Evolutionary conservation across 139 green algal species (phyloP).

Genomic region (Dunaliella primolecta): DNA sequence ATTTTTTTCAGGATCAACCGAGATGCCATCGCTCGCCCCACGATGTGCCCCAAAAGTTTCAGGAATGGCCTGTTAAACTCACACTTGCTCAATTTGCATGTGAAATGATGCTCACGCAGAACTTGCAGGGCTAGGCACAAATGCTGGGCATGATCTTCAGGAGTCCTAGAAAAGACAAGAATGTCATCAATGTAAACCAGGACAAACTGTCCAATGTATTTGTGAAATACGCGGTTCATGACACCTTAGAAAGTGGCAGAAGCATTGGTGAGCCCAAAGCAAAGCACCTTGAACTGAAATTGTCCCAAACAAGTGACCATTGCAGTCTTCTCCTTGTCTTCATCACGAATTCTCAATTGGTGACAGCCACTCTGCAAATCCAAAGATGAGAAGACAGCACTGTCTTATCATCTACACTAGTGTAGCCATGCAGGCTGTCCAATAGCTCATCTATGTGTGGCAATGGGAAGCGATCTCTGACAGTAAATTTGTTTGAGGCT

Average conservation of each 20-base stretch:
- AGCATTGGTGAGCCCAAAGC: conserved; percentile 39
- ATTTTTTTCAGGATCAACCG: too few species aligned
- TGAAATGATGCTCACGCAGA: conserved; percentile 38
- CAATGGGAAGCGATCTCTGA: conserved; percentile 27
- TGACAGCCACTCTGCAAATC: conserved; percentile 45
- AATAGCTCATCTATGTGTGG: conserved; percentile 49
- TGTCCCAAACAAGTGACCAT: conserved; percentile 28
- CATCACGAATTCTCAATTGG: conserved; percentile 28
- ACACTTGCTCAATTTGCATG: conserved; percentile 44
- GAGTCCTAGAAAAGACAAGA: conserved; percentile 34
- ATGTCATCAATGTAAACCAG: conserved; percentile 58
- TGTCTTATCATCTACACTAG: too few species aligned
- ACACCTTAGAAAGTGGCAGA: conserved; percentile 45
- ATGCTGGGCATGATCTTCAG: conserved; percentile 40
- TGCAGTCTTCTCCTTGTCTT: conserved; percentile 35
- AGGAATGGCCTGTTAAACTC: conserved; percentile 35
- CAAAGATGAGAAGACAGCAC: conserved; percentile 34
- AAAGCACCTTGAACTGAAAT: conserved; percentile 29
- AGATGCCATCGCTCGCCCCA: too few species aligned
- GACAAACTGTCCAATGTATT: conserved; percentile 40
- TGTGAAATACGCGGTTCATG: conserved; percentile 45
- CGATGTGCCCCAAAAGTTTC: too few species aligned
- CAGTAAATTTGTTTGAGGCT: conserved; percentile 23
- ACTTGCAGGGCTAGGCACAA: conserved; percentile 29
- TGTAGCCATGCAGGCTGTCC: conserved; percentile 32